Percentiles rank a stretch among this genome's conserved stretches.
phyloP scores from a whole-genome alignment of 805 yeast genomes.

The Wickerhamomyces mucosus region DNA sequence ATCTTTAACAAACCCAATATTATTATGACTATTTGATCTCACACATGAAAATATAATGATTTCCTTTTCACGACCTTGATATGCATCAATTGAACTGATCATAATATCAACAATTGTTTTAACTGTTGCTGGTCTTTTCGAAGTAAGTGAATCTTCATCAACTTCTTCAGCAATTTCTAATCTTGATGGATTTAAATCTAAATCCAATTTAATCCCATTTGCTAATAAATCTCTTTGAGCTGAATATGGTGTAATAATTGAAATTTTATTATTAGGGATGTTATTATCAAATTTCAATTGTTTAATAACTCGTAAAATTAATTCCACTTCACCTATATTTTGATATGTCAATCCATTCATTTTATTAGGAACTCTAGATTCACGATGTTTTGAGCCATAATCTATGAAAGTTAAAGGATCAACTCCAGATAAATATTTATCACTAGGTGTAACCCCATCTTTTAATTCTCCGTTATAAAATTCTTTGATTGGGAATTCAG shows the following conservation, averaged over 20 bases:
- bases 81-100: conserved; percentile 67
- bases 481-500: conserved; percentile 45
- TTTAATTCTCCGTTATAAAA: conserved; percentile 40
- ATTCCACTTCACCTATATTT: conserved; percentile 43
- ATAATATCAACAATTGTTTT: conserved; percentile 33
- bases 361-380: conserved; percentile 38
- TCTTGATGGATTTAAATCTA: conserved; percentile 44
- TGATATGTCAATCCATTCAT: conserved; percentile 49
- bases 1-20: conserved; percentile 55
- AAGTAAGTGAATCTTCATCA: conserved; percentile 38
- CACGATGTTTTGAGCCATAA: conserved; percentile 38
- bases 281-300: conserved; percentile 45
- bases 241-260: conserved; percentile 67
- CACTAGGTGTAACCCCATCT: conserved; percentile 50
- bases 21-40: conserved; percentile 41
- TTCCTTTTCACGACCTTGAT: conserved; percentile 82
- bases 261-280: conserved; percentile 41
- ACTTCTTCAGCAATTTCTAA: conserved; percentile 39
- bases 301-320: conserved; percentile 37
- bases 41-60: conserved; percentile 70
- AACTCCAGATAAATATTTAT: conserved; percentile 37
- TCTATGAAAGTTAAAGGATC: conserved; percentile 56
- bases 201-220: conserved; percentile 35
- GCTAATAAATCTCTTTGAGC: conserved; percentile 64
- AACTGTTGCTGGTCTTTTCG: conserved; percentile 11